Evolutionary conservation across 2,329 filamentous ascomycete genomes (phyloP).

Genomic region (Albophoma yamanashiensis): DNA sequence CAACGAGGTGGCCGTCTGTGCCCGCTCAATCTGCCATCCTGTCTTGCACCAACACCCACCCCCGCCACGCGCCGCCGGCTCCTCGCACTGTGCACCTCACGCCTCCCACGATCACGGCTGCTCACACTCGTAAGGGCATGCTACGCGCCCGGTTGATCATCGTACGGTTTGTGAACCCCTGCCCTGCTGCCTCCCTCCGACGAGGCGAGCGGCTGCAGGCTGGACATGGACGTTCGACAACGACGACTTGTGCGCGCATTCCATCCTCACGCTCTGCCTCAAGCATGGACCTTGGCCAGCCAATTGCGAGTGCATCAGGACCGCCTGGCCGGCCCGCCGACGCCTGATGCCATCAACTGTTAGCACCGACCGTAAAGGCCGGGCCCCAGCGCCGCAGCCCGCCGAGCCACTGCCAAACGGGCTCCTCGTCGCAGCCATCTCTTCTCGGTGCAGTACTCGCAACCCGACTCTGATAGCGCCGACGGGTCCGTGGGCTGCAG

Average conservation of each 20-base stretch:
- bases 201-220: background rate
- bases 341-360: background rate
- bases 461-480: background rate
- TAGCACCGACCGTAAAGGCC: constrained; percentile 1
- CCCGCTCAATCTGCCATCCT: background rate
- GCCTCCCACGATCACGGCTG: background rate
- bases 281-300: background rate
- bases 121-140: background rate
- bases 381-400: constrained; percentile 1
- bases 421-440: background rate
- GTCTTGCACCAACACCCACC: background rate
- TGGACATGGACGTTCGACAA: background rate
- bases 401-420: background rate
- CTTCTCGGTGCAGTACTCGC: too few relatives aligned
- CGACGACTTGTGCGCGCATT: background rate
- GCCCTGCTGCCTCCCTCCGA: background rate
- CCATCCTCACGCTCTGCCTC: background rate
- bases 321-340: background rate
- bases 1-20: background rate
- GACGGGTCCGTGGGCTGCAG: background rate
- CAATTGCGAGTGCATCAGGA: background rate
- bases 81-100: background rate
- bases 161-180: background rate
- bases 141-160: background rate
- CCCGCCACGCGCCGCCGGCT: background rate